Evolutionary conservation across 768 basidiomycete species (phyloP).

Genomic region (Trametes sanguinea): DNA sequence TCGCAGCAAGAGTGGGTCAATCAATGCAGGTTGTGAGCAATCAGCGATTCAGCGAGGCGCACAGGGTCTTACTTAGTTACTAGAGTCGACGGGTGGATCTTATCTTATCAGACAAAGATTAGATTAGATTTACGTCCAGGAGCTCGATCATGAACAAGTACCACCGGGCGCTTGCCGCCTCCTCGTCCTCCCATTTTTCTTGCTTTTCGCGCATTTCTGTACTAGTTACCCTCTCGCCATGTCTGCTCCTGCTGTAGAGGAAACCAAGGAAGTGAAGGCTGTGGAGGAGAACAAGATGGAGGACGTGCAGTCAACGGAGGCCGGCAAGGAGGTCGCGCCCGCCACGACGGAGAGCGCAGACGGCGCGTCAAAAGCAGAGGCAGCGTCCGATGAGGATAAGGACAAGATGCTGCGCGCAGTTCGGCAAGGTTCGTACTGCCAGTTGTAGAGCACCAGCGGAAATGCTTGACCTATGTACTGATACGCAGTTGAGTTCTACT

Average conservation of each 20-base stretch:
- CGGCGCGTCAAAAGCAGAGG: background rate
- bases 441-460: background rate
- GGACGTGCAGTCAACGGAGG: background rate
- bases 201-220: background rate
- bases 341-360: background rate
- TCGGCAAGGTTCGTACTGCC: conserved; percentile 51
- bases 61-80: no score
- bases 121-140: conserved; percentile 15
- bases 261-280: conserved; percentile 2
- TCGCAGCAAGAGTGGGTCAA: no score
- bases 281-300: conserved; percentile 6
- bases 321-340: background rate
- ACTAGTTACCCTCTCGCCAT: background rate
- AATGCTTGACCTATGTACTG: background rate
- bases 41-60: no score
- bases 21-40: no score
- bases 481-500: conserved; percentile 87
- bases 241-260: conserved; percentile 8
- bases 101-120: background rate
- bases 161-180: background rate
- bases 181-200: conserved; percentile 8
- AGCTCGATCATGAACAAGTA: background rate
- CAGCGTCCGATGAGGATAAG: conserved; percentile 36
- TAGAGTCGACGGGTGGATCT: no score
- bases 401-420: conserved; percentile 50